phyloP scores from a whole-genome alignment of 257 asterid genomes.

The Henckelia pumila region DNA sequence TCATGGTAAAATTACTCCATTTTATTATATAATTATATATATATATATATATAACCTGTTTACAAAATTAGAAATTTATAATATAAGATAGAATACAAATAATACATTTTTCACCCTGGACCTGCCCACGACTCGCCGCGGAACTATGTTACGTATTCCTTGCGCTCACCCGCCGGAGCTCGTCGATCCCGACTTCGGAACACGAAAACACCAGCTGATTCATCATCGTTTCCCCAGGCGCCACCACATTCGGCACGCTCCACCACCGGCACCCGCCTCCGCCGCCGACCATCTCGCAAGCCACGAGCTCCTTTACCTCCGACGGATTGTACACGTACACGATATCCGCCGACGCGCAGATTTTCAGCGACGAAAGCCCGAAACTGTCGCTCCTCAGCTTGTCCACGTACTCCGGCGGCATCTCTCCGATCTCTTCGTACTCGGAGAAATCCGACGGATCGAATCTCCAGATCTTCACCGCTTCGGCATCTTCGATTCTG shows the following conservation, averaged over 20 bases:
- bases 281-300: conserved; percentile 45
- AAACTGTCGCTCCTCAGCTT: conserved; percentile 38
- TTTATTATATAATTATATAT: too few species aligned
- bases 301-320: conserved; percentile 56
- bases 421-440: conserved; percentile 50
- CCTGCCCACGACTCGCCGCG: too few species aligned
- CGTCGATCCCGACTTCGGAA: conserved; percentile 46
- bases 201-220: conserved; percentile 46
- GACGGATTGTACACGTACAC: conserved; percentile 42
- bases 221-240: conserved; percentile 29
- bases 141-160: too few species aligned
- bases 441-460: conserved; percentile 23
- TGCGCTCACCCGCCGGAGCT: conserved; percentile 33
- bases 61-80: too few species aligned
- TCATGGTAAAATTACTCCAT: too few species aligned
- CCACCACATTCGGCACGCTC: conserved; percentile 47
- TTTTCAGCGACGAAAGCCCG: conserved; percentile 33
- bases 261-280: conserved; percentile 62
- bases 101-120: too few species aligned
- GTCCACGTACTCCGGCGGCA: conserved; percentile 42
- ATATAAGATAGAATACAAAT: too few species aligned
- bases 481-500: conserved; percentile 22
- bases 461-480: conserved; percentile 52
- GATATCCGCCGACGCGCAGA: conserved; percentile 39
- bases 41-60: too few species aligned